phyloP scores from a whole-genome alignment of 768 basidiomycete species.

The Kwoniella sp. region DNA sequence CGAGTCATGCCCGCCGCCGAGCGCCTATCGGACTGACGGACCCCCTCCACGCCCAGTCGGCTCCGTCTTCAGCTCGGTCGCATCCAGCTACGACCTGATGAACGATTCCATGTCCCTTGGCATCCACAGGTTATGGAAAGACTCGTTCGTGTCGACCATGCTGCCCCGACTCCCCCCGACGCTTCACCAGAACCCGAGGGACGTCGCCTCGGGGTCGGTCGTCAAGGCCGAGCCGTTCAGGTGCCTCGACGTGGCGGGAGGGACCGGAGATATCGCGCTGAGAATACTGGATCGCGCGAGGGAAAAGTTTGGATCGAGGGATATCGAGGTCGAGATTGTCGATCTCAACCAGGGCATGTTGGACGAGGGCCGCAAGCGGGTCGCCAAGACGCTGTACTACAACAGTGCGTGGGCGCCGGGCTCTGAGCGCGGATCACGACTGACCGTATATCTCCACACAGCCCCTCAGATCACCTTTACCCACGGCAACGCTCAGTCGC shows the following conservation, averaged over 20 bases:
- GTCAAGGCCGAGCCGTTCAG: conserved; percentile 52
- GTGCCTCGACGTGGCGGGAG: conserved; percentile 94
- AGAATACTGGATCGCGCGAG: conserved; percentile 85
- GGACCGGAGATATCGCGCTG: conserved; percentile 92
- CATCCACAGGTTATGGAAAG: conserved; percentile 95
- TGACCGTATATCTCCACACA: too few species aligned
- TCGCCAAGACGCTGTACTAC: conserved; percentile 97
- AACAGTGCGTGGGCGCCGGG: conserved; percentile 81
- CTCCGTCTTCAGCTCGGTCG: conserved; percentile 90
- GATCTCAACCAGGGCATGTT: conserved; percentile 97
- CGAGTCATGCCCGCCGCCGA: too few species aligned
- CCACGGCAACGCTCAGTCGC: conserved; percentile 83
- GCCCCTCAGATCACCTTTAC: conserved; percentile 90
- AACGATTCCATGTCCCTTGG: conserved; percentile 98
- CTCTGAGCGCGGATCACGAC: too few species aligned
- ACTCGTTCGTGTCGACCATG: conserved; percentile 71
- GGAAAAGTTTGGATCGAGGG: conserved; percentile 82
- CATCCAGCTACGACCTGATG: conserved; percentile 93
- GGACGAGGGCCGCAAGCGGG: conserved; percentile 78
- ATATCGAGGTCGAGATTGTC: conserved; percentile 79
- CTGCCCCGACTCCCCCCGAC: conserved; percentile 60
- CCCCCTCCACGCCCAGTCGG: too few species aligned
- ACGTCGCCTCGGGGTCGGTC: conserved; percentile 42
- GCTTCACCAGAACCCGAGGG: conserved; percentile 26
- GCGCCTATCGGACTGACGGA: too few species aligned